Evolutionary conservation across 345 rosid genomes (phyloP), one percentile per base, ranked within the genome.

Genomic region (Camelina neglecta): DNA sequence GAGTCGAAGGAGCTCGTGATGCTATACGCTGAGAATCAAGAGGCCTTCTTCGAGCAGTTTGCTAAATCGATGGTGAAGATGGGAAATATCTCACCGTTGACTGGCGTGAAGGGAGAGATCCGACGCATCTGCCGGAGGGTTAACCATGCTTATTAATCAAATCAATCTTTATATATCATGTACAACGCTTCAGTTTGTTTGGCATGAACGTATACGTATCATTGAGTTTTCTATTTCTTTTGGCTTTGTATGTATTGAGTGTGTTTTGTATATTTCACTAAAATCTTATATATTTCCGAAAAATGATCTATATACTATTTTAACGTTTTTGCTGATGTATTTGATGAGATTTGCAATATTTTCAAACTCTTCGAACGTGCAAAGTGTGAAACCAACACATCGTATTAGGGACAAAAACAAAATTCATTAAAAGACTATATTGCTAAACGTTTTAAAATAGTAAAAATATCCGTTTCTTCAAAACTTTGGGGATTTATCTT

Each of bases 21-120:
- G 85, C 66, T 74, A 16, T 91, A 89, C 38, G 91, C 93, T 0
- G 69, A 77, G 80, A 80, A 82, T 74, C 82, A 83, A 23, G 79
- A 77, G 61, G 80, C 82, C 4, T 89, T 91, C 89, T 83, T 89
- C 21, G 45, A 82, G 81, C 93, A 91, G 72, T 91, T 89, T 65
- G 87, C 91, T 38, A 81, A 71, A 79, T 91, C 97, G 2, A 91
- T 91, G 90, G 75, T 91, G 16, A 89, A 80, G 84, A 89, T 91
- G 97, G 91, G 92, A 15, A 87, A 85, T 48, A 83, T 91, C 63
- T 74, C 92, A 11, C 97, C 94, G 10, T 49, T 89, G 83, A 91
- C 90, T 0, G 94, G 95, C 13, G 54, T 9, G 8, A 89, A 72
- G 69, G 93, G 93, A 62, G 90, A 91, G 80, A 83, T 91, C 62